Conservation (phyloP, 2,329 filamentous ascomycete species). For the Epichloe elymi region DNA sequence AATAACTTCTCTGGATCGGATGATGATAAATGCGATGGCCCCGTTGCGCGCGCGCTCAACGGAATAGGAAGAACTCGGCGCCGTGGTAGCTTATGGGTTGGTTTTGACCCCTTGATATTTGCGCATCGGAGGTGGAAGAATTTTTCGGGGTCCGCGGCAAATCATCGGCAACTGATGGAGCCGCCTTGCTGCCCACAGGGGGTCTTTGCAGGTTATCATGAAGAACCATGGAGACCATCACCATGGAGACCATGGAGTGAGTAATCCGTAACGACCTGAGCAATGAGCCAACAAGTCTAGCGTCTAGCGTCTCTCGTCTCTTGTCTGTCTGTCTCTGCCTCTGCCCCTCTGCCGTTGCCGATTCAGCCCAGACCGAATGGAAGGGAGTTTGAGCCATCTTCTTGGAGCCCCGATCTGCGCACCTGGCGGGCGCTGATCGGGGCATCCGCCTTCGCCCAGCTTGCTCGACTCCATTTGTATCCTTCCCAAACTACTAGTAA, state of each 20-base stretch:
- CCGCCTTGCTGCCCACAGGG: not conserved
- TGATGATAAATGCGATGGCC: slow-evolving; percentile 31
- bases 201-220: not conserved
- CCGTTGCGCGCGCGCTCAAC: slow-evolving; percentile 20
- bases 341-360: not conserved
- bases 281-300: too few relatives aligned
- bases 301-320: not conserved
- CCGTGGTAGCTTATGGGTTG: slow-evolving; percentile 19
- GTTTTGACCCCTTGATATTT: slow-evolving; percentile 18
- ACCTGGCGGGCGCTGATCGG: too few relatives aligned
- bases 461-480: not conserved
- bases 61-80: slow-evolving; percentile 36
- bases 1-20: slow-evolving; percentile 20
- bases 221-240: not conserved
- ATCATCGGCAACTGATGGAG: slow-evolving; percentile 2
- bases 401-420: too few relatives aligned
- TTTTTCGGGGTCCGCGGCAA: slow-evolving; percentile 18
- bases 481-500: not conserved
- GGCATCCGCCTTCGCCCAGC: not conserved
- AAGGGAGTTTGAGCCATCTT: too few relatives aligned
- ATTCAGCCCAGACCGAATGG: not conserved
- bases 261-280: not conserved
- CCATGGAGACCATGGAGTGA: not conserved
- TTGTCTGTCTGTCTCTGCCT: not conserved
- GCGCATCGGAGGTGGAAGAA: slow-evolving; percentile 22